Base-by-base conservation (phyloP, 1,284 basidiomycete genomes). In the Inonotus hispidus region DNA sequence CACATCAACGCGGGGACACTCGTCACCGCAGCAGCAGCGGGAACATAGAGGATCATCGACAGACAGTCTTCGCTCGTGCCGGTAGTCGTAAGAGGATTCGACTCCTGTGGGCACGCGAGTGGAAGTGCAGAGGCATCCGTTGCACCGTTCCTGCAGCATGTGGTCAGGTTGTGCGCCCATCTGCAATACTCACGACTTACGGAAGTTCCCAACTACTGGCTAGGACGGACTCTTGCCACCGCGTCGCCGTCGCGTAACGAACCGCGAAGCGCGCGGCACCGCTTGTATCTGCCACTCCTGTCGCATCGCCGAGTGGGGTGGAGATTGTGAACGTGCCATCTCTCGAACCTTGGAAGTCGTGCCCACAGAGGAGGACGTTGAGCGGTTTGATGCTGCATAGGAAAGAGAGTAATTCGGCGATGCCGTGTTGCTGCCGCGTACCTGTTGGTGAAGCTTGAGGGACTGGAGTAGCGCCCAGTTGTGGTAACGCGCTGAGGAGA, bases 41-140 rank as follows among this genome's bases (percentile, higher is more conserved):
- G 90, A 0, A 87, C 82, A 70, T 92, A 93, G 38, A 92, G 72
- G 11, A 89, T 73, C 75, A 90, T 83, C 14, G 84, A 88, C 49
- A 94, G 75, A 70, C 92, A 94, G 70, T 93, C 90, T 71, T 93
- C 92, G 1, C 67, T 68, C 53, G 82, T 79, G 64, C 75, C 80
- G 0, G 74, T 68, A 1, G 82, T 79, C 19, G 75, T 66, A 65
- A 82, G 74, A 3, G 79, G 71, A 60, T 68, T 72, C n/a, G 57
- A 37, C 29, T 74, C 68, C 70, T 93, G 91, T 21, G 90, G 87
- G 68, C 91, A 94, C n/a, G 83, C 78, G 6, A 86, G 77, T 32
- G 91, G 91, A 53, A 88, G 73, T 1, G 74, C 72, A 0, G 83
- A 75, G 2, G 77, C 75, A 66, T 88, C 78, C 4, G 76, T 75